Percentiles rank a stretch among this genome's conserved stretches.
Conservation (phyloP, 768 basidiomycete species). For the Kwoniella newhampshirensis region DNA sequence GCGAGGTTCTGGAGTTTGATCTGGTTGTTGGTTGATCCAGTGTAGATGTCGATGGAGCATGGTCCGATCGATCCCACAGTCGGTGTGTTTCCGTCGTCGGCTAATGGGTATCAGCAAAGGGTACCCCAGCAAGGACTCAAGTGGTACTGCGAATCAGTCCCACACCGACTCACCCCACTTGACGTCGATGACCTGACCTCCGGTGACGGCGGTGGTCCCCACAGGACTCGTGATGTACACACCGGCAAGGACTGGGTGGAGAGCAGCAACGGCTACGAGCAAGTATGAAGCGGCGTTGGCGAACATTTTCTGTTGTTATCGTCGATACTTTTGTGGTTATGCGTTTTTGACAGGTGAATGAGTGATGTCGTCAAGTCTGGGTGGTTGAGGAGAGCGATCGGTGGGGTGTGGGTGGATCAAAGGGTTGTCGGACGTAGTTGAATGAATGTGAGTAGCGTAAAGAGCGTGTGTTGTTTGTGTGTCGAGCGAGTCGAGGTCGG, state of each 20-base stretch:
- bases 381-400: too few species aligned
- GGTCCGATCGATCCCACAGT: slow-evolving; percentile 41
- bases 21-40: slow-evolving; percentile 45
- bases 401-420: neutral
- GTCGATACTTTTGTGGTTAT: slow-evolving; percentile 4
- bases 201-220: slow-evolving; percentile 25
- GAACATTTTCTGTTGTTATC: slow-evolving; percentile 30
- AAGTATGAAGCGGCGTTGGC: slow-evolving; percentile 28
- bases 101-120: slow-evolving; percentile 16
- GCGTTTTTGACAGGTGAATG: neutral
- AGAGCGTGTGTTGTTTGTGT: neutral
- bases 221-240: slow-evolving; percentile 51
- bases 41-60: slow-evolving; percentile 51
- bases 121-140: neutral
- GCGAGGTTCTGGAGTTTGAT: slow-evolving; percentile 50
- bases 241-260: slow-evolving; percentile 44
- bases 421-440: slow-evolving; percentile 1
- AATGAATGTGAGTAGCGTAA: neutral
- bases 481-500: slow-evolving; percentile 1
- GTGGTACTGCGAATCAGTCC: neutral
- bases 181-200: slow-evolving; percentile 47
- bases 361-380: neutral
- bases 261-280: slow-evolving; percentile 27
- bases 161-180: slow-evolving; percentile 44
- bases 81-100: slow-evolving; percentile 49